These are phyloP conservation scores for Globisporangium cystogenes DNA, from an alignment of 352 stramenopile species.

Conservation along the genomic window DNA sequence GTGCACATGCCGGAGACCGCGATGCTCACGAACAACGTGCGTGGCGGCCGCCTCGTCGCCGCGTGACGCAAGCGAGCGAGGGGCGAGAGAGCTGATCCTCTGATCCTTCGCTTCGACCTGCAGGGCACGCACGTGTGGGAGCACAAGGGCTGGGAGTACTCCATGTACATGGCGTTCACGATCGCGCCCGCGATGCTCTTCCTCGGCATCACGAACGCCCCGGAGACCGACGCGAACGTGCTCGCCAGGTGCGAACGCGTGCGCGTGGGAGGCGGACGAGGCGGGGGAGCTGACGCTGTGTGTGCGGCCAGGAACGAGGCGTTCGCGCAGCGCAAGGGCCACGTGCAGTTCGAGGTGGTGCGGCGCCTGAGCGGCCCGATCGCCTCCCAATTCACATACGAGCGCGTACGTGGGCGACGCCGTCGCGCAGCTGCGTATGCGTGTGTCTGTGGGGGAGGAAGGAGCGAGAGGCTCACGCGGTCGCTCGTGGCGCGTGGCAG, in stretches of 20 bases:
- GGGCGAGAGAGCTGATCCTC: too few species aligned
- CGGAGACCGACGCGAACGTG: constrained; percentile 80
- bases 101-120: too few species aligned
- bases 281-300: background rate
- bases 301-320: constrained; percentile 42
- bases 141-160: constrained; percentile 84
- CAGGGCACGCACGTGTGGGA: constrained; percentile 75
- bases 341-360: constrained; percentile 32
- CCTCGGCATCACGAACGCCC: constrained; percentile 71
- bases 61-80: too few species aligned
- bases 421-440: too few species aligned
- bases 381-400: constrained; percentile 41
- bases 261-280: background rate
- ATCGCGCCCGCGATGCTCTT: constrained; percentile 67
- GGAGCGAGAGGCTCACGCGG: background rate
- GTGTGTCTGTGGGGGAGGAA: too few species aligned
- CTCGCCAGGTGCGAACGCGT: constrained; percentile 50
- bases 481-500: constrained; percentile 1
- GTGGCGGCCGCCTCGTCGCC: constrained; percentile 5
- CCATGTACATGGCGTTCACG: constrained; percentile 69
- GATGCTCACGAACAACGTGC: constrained; percentile 86
- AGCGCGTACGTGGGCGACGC: constrained; percentile 26
- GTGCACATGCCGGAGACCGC: constrained; percentile 82
- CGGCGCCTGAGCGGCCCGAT: constrained; percentile 40
- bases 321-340: constrained; percentile 44